These are phyloP conservation scores for Musa acuminata DNA, from an alignment of 176 grass and related monocot species.

Conservation along the genomic window DNA sequence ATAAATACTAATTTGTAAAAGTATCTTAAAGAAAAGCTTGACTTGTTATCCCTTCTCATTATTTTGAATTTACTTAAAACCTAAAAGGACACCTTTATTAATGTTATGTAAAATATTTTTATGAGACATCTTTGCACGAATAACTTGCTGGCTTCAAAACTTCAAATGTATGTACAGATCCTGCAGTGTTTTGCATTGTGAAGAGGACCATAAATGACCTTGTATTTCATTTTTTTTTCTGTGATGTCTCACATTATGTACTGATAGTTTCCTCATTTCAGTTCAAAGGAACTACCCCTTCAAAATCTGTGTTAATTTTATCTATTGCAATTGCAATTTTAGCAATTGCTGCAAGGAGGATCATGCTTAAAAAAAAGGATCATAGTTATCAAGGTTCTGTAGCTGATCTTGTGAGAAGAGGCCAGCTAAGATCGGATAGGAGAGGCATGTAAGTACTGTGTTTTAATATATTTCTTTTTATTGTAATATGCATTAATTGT, in stretches of 20 bases:
- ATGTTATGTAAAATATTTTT: too few species aligned
- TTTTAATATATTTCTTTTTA: constrained; percentile 20
- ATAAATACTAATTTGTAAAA: too few species aligned
- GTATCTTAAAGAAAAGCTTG: too few species aligned
- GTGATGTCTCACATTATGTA: neutral
- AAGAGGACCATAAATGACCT: neutral
- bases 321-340: constrained; percentile 49
- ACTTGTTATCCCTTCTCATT: too few species aligned
- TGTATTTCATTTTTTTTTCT: neutral
- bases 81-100: too few species aligned
- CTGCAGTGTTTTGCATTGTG: neutral
- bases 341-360: constrained; percentile 40
- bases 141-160: too few species aligned
- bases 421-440: constrained; percentile 81
- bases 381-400: constrained; percentile 64
- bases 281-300: constrained; percentile 35
- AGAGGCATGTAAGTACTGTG: constrained; percentile 57
- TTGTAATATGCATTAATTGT: constrained; percentile 1
- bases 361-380: constrained; percentile 35
- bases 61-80: too few species aligned
- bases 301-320: constrained; percentile 43
- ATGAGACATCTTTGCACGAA: too few species aligned
- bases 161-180: neutral
- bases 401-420: constrained; percentile 82
- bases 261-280: constrained; percentile 28